Percentiles rank a stretch among this genome's conserved stretches.
These are phyloP conservation scores for Dactylellina drechsleri DNA, from an alignment of 2,329 filamentous ascomycete species.

Conservation along the genomic window DNA sequence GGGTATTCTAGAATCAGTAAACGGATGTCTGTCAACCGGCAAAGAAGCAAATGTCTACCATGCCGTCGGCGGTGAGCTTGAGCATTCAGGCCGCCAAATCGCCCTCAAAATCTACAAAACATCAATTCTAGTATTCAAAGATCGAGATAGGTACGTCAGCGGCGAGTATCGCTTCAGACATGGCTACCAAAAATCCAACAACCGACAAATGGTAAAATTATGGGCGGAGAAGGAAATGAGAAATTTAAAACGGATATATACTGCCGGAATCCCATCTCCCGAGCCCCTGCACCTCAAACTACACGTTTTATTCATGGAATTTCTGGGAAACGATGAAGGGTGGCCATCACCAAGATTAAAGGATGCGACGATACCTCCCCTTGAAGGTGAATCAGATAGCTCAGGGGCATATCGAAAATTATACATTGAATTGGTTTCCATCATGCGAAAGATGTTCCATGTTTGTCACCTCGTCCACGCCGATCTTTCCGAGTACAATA, in stretches of 20 bases:
- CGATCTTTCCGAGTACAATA: conserved; percentile 97
- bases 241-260: conserved; percentile 85
- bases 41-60: conserved; percentile 99
- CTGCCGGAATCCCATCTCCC: conserved; percentile 86
- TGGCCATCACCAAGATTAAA: conserved; percentile 88
- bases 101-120: conserved; percentile 99
- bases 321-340: conserved; percentile 86
- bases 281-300: conserved; percentile 88
- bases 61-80: conserved; percentile 71
- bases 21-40: conserved; percentile 93
- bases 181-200: conserved; percentile 93
- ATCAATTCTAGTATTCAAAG: conserved; percentile 95
- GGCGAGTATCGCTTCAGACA: conserved; percentile 91
- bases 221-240: conserved; percentile 99
- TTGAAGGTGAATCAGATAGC: conserved; percentile 70
- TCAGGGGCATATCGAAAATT: conserved; percentile 72
- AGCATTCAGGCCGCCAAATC: conserved; percentile 68
- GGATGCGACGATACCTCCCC: conserved; percentile 74
- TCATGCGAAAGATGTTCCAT: conserved; percentile 95
- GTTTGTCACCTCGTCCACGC: conserved; percentile 91
- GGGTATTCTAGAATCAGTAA: conserved; percentile 86
- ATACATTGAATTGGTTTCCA: conserved; percentile 83
- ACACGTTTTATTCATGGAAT: conserved; percentile 96
- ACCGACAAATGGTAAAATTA: conserved; percentile 94
- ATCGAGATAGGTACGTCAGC: conserved; percentile 92